phyloP scores from a whole-genome alignment of 495 filamentous ascomycete genomes.

The Talaromyces liani region DNA sequence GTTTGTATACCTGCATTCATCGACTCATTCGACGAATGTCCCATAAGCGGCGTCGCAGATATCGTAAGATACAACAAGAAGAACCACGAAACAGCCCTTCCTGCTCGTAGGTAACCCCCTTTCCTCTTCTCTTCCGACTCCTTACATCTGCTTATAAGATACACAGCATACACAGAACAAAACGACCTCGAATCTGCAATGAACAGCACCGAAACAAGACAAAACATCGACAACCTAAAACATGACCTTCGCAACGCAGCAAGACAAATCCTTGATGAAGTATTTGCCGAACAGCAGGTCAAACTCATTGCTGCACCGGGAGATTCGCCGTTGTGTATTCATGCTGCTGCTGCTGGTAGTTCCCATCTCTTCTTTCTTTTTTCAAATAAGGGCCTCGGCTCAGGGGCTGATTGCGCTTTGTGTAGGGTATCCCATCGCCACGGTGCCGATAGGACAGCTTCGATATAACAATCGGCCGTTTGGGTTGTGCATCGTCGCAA shows the following conservation, averaged over 20 bases:
- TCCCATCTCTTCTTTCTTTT: neutral
- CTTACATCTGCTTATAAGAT: neutral
- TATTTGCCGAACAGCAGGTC: neutral
- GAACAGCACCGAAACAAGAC: neutral
- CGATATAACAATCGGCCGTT: constrained; percentile 26
- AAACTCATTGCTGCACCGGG: neutral
- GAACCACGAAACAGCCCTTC: neutral
- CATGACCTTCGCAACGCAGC: neutral
- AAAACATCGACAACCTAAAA: neutral
- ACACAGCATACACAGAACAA: neutral
- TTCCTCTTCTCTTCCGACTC: too few relatives aligned
- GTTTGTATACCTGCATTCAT: neutral
- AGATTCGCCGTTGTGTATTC: neutral
- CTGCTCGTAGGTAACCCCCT: neutral
- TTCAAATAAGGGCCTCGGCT: too few relatives aligned
- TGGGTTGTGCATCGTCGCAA: constrained; percentile 22
- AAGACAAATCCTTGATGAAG: neutral
- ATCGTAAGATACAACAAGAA: neutral
- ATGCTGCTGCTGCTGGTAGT: neutral
- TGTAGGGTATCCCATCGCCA: constrained; percentile 26
- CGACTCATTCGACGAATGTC: neutral
- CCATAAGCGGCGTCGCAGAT: neutral
- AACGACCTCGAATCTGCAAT: neutral
- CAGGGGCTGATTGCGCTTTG: neutral
- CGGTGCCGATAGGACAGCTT: constrained; percentile 23